phyloP scores from a whole-genome alignment of 1,139 yeast genomes.

The Candida labiduridarum region DNA sequence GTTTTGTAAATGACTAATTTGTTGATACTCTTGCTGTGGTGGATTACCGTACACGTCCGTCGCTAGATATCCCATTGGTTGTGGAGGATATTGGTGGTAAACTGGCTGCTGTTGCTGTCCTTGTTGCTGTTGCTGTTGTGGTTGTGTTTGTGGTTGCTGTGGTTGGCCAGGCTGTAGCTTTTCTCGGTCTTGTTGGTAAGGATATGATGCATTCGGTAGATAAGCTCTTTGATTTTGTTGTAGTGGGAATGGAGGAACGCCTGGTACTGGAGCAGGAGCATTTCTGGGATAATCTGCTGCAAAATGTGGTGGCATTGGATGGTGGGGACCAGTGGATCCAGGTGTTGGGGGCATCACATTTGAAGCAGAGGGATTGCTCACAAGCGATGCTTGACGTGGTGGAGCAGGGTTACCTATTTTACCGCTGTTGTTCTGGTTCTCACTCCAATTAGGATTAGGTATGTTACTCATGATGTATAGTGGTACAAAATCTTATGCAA shows the following conservation, averaged over 20 bases:
- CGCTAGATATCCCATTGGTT: conserved; percentile 12
- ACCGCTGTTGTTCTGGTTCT: background rate
- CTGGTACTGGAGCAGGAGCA: background rate
- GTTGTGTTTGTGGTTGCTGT: conserved; percentile 8
- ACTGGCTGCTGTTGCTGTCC: conserved; percentile 8
- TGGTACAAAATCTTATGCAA: background rate
- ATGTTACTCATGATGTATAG: conserved; percentile 1
- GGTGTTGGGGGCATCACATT: background rate
- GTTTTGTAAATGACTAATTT: conserved; percentile 6
- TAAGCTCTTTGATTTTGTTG: conserved; percentile 6
- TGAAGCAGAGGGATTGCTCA: background rate
- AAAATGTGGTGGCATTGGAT: conserved; percentile 2
- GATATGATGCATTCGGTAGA: conserved; percentile 7
- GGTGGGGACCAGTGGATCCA: conserved; percentile 1
- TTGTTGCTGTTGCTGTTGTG: conserved; percentile 2
- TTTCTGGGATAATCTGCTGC: conserved; percentile 4
- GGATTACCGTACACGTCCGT: conserved; percentile 12
- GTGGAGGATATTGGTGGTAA: conserved; percentile 16
- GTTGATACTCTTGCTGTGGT: conserved; percentile 9
- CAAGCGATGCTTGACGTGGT: conserved; percentile 2
- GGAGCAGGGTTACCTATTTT: background rate
- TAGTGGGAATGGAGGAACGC: conserved; percentile 5
- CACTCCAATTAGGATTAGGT: conserved; percentile 4
- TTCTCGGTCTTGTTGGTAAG: conserved; percentile 9
- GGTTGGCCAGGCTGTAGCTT: conserved; percentile 11